Base-by-base conservation (phyloP, 2,329 filamentous ascomycete genomes). In the Colletotrichum sp. region DNA sequence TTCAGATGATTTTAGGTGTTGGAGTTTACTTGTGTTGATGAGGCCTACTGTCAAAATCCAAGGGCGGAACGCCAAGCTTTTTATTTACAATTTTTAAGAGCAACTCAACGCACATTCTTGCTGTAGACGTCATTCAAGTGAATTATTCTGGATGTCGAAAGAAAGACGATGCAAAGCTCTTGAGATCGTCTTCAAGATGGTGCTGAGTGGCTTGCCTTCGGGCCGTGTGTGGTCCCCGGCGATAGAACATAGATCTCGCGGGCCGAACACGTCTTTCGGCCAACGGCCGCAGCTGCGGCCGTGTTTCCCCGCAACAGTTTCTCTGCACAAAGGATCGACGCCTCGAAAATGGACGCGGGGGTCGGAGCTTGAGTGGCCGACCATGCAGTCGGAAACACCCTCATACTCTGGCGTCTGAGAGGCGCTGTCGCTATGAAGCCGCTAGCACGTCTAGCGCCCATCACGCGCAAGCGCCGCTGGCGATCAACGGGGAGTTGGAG, bases 161-260 rank as follows among this genome's bases (percentile, higher is more conserved):
- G n/a, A 21, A 32, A 61, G 28, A 34, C 12, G 10, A 18, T 21
- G 43, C n/a, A 18, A 52, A 52, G 10, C 13, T 21, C 28, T 61
- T 15, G 15, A 28, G 15, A 58, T 61, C 28, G 5, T 61, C 30
- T 10, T 10, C 32, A 61, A 21, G 28, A 32, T 34, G 16, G 28
- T 36, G 30, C 58, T 61, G 28, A 61, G 28, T 61, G 58, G 58
- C 58, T 61, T 61, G 28, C 28, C 58, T 61, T 61, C 30, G 58
- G 28, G 30, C 28, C 28, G 58, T 32, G 26, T 32, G 21, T 52
- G 6, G 28, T 36, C 28, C 30, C 58, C 30, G 58, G 32, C 26
- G 28, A 32, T 21, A 34, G 28, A 32, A 32, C 8, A 61, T 15
- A 30, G 30, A 62, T 36, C 30, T 36, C 58, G 55, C 55, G 55